Evolutionary conservation across 176 grass and related monocot species (phyloP), one percentile per base, ranked within the genome.

Genomic region (Raddia guianensis): DNA sequence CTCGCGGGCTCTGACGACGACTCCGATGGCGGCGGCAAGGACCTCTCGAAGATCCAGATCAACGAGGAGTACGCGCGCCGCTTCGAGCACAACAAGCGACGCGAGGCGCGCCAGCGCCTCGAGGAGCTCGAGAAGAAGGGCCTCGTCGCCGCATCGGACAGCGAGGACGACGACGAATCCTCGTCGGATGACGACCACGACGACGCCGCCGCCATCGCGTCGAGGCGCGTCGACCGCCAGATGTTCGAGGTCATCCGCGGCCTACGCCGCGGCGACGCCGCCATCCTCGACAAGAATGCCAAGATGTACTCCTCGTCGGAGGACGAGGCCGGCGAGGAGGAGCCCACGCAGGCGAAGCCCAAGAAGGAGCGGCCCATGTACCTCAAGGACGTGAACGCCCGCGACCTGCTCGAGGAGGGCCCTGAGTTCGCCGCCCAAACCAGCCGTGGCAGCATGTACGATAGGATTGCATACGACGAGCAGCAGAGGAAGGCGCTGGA

Each of bases 361-460:
- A 95, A 90, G 86, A 99, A 93, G 68, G 90, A 93, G 86, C 82
- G 77, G 16, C 90, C 90, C 9, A 14, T 93, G 62, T 98, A 98
- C 74, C 86, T 99, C n/a, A 99, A 99, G 79, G 96, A 99, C 19
- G 85, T 95, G 2, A 92, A 89, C 48, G 96, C 96, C 21, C 89
- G 74, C 68, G 76, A 93, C 84, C 86, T 99, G 19, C 68, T 99
- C 43, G 92, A 93, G 82, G 91, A 99, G 32, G 92, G 89, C 32
- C 92, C 92, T 3, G 90, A 93, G 78, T 95, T 93, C 34, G 76
- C 66, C 9, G 88, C 75, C n/a, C 82, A 84, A 77, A 12, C 81
- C 49, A 78, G 61, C 57, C 77, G 64, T 43, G 70, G 87, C 56
- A 78, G 81, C 32, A 99, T 89, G 70, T 91, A 86, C 63, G 81